phyloP scores from a whole-genome alignment of 257 asterid species.

The Buddleja alternifolia region DNA sequence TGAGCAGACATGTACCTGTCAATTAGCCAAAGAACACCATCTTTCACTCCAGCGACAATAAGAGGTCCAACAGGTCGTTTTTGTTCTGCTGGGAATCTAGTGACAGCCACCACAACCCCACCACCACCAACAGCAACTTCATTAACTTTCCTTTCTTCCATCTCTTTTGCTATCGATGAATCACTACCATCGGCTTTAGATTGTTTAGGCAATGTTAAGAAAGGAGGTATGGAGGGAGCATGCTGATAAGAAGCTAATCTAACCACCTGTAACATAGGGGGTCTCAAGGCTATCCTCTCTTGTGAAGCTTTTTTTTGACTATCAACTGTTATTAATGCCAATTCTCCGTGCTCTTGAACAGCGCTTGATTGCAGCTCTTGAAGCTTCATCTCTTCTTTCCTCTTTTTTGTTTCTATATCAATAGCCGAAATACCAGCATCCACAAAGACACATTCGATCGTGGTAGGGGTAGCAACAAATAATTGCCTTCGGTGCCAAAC shows the following conservation, averaged over 20 bases:
- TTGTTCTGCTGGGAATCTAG: slow-evolving; percentile 97
- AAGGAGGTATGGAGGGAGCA: slow-evolving; percentile 95
- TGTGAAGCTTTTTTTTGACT: slow-evolving; percentile 61
- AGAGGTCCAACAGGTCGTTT: slow-evolving; percentile 96
- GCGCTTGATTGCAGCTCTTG: slow-evolving; percentile 79
- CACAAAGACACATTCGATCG: slow-evolving; percentile 95
- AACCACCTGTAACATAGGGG: slow-evolving; percentile 96
- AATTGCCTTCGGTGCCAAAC: slow-evolving; percentile 99
- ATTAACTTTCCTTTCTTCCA: slow-evolving; percentile 73
- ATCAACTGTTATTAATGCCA: slow-evolving; percentile 86
- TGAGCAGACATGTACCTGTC: slow-evolving; percentile 97
- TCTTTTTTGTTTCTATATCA: slow-evolving; percentile 77
- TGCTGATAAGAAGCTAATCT: slow-evolving; percentile 95
- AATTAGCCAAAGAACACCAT: slow-evolving; percentile 94
- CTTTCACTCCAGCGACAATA: slow-evolving; percentile 87
- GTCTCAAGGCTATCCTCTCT: slow-evolving; percentile 81
- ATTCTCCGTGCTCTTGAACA: slow-evolving; percentile 86
- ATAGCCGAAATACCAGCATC: slow-evolving; percentile 91
- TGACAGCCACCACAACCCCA: slow-evolving; percentile 95
- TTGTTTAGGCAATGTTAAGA: slow-evolving; percentile 80
- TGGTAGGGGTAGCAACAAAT: slow-evolving; percentile 95
- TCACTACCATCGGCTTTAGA: slow-evolving; percentile 70
- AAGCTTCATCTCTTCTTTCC: slow-evolving; percentile 80
- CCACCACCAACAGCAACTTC: slow-evolving; percentile 98
- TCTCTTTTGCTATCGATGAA: slow-evolving; percentile 59